These are phyloP conservation scores for Solanum chmielewskii DNA, from an alignment of 257 asterid genomes.

Conservation along the genomic window DNA sequence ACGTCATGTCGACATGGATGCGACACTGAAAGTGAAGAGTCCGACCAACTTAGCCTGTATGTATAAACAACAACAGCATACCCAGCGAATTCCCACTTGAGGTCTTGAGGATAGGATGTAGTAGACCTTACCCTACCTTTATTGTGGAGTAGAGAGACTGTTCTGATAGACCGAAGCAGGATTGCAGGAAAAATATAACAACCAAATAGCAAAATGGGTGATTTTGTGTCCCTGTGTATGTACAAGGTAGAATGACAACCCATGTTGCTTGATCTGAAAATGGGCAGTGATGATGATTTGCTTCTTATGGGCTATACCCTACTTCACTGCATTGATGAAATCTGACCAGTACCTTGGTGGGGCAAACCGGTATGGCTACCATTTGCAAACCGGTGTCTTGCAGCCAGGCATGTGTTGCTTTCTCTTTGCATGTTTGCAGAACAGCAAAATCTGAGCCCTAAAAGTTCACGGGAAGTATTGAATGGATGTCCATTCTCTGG, in stretches of 20 bases:
- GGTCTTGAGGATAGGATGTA: not conserved
- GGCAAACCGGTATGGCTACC: not conserved
- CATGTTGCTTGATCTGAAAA: not conserved
- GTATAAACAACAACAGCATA: not conserved
- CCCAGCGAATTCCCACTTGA: not conserved
- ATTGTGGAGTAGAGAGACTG: not conserved
- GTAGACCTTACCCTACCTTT: not conserved
- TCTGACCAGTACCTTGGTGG: not conserved
- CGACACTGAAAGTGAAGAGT: not conserved
- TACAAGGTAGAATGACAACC: not conserved
- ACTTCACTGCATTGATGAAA: not conserved
- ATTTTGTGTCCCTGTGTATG: not conserved
- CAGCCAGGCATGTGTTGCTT: not conserved
- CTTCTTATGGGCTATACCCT: not conserved
- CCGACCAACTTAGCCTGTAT: not conserved
- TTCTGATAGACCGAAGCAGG: not conserved
- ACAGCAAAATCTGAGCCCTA: not conserved
- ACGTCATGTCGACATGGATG: not conserved
- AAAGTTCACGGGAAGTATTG: not conserved
- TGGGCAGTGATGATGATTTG: not conserved
- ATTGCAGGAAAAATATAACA: not conserved
- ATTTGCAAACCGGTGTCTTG: not conserved
- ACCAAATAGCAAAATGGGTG: not conserved
- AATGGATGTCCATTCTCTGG: not conserved
- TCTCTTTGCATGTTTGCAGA: not conserved